Conservation (phyloP, 164 flowering plant species). For the Tetracentron sinense region DNA sequence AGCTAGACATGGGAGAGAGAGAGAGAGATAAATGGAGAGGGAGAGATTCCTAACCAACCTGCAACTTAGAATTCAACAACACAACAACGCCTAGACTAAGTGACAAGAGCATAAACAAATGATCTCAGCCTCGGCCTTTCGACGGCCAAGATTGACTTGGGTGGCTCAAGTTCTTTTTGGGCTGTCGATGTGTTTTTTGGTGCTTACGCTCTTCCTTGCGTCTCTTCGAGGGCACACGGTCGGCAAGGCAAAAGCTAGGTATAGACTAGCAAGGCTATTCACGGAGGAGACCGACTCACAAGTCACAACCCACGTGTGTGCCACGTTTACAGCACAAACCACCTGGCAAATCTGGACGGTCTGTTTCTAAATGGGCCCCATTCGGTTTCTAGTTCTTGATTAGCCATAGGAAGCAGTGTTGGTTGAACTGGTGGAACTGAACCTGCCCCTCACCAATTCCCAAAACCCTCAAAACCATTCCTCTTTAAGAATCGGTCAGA, state of each 20-base stretch:
- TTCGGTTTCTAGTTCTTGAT: no score
- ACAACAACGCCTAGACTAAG: constrained; percentile 24
- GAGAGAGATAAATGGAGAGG: constrained; percentile 10
- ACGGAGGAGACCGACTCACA: no score
- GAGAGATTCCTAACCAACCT: constrained; percentile 19
- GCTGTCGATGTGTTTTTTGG: constrained; percentile 39
- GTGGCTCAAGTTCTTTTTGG: constrained; percentile 15
- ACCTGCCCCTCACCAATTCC: no score
- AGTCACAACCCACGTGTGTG: no score
- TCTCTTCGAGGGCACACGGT: no score
- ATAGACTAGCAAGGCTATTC: no score
- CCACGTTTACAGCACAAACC: no score
- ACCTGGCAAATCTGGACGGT: constrained; percentile 11
- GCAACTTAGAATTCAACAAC: constrained; percentile 42
- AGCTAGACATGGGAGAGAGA: constrained; percentile 5
- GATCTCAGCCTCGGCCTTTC: background rate
- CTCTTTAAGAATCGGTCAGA: no score
- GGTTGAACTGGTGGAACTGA: no score
- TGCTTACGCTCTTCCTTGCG: constrained; percentile 67
- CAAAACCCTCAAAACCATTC: no score
- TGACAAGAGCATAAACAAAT: constrained; percentile 22
- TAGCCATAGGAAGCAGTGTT: no score
- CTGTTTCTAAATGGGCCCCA: constrained; percentile 7
- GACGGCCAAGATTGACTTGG: constrained; percentile 25
- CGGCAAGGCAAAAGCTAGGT: no score